A percentile compares a stretch with the other conserved stretches of the same genome.
Conservation (phyloP, 192 early-diverging fungal genomes). For the Oehlia diaphana region DNA sequence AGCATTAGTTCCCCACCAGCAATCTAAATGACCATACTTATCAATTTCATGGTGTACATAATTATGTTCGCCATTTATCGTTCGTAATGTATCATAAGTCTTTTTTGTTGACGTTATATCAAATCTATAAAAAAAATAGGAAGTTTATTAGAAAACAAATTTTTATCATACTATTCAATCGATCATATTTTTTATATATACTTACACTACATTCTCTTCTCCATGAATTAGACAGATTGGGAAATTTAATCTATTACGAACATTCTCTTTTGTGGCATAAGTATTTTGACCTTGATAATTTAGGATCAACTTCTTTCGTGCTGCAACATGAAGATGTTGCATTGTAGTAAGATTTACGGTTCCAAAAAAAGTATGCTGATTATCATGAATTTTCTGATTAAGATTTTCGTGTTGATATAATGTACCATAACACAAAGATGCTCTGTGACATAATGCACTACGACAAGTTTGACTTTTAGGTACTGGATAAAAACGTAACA, state of each 20-base stretch:
- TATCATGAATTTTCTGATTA: slow-evolving; percentile 41
- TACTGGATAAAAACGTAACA: slow-evolving; percentile 40
- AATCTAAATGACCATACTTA: slow-evolving; percentile 18
- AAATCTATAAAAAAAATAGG: slow-evolving; percentile 5
- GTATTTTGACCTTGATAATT: slow-evolving; percentile 30
- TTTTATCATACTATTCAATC: no score
- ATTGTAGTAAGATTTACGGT: slow-evolving; percentile 41
- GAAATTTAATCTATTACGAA: slow-evolving; percentile 35
- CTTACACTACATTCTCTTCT: slow-evolving; percentile 40
- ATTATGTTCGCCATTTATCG: not conserved
- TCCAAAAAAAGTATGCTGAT: slow-evolving; percentile 38
- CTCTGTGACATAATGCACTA: slow-evolving; percentile 41
- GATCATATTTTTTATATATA: not conserved
- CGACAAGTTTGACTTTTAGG: slow-evolving; percentile 38
- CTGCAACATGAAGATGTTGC: slow-evolving; percentile 25
- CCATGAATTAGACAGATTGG: slow-evolving; percentile 44
- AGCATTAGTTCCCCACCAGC: slow-evolving; percentile 27
- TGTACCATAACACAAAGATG: slow-evolving; percentile 36
- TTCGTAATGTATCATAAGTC: slow-evolving; percentile 9
- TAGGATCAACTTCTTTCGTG: slow-evolving; percentile 29
- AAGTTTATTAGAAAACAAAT: not conserved
- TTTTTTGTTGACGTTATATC: slow-evolving; percentile 2
- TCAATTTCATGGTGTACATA: not conserved
- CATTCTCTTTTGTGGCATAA: slow-evolving; percentile 33
- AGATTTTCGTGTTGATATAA: slow-evolving; percentile 43